Base-by-base conservation (phyloP, 495 filamentous ascomycete genomes). In the Sporormia fimetaria region DNA sequence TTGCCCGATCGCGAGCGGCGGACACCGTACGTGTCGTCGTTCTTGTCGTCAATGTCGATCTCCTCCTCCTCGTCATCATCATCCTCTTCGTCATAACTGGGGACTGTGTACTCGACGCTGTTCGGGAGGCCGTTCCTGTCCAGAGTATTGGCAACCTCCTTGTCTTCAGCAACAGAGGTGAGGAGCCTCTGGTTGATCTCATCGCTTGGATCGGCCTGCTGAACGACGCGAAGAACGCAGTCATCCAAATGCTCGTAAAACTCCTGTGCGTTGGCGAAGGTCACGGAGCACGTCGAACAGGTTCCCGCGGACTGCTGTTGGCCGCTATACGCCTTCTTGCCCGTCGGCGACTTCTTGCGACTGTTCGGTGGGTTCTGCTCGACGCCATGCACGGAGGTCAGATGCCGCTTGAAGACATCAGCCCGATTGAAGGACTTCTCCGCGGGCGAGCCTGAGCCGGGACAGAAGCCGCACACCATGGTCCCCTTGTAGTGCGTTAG, bases 221-320 rank as follows among this genome's bases (percentile, higher is more conserved):
- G 92, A 25, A 99, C 92, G 39, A 95, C 88, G 53, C 87, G 83
- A 40, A 96, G 73, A 40, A 99, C 92, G 61, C 90, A 99, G 69
- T 99, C 90, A 59, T 99, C 90, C 51, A 99, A 64, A 73, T 99
- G 90, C 69, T 99, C 90, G 61, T 96, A 96, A 63, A 96, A 95
- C 60, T 96, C 87, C 56, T 99, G 90, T 14, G 90, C 87, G 53
- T 82, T 94, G 62, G 71, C 76, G 66, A 99, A 99, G 12, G 81
- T 94, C 22, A 73, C 71, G 14, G 82, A 82, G 62, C 90, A 99
- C 21, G 90, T 99, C 8, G 87, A 94, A 62, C 90, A 99, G 63
- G 90, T 94, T 63, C 88, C 92, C 22, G 54, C 40, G 6, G 41
- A 12, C 33, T 48, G 41, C 33, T 44, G 84, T 21, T 71, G 69